Base-by-base conservation (phyloP, 176 grass and related monocot genomes). In the Themeda triandra region DNA sequence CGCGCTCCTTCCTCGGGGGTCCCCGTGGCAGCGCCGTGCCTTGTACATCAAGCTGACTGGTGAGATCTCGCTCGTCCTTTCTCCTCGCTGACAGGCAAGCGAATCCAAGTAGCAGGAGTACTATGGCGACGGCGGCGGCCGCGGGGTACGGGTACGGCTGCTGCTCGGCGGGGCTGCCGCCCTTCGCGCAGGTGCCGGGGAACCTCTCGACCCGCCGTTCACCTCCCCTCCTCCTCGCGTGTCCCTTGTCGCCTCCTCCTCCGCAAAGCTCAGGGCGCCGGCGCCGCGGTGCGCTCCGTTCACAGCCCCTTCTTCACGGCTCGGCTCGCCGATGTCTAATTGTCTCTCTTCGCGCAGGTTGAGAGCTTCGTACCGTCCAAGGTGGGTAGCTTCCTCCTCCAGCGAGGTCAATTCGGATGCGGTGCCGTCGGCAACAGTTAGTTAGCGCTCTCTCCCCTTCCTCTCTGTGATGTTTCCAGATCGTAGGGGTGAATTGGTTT, bases 341-440 rank as follows among this genome's bases (percentile, higher is more conserved):
- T 74, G 46, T 21, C 30, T 63, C 46, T 78, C 59, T 70, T 70
- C 33, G 1, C 27, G 75, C 75, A 90, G 89, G 18, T 65, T 87
- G 60, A 80, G 69, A 32, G 75, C 53, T 80, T 90, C 80, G 14
- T 75, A 17, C 49, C 68, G 13, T 32, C 59, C 4, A 67, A 80
- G 89, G 46, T n/a, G 31, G 10, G 66, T 13, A 29, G 84, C 80
- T 32, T 90, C 74, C 69, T 87, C 74, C n/a, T 90, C 75, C 12
- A 37, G 63, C 0, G 62, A 87, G 59, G 18, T 19, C 62, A 54
- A 29, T 48, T 66, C 60, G 13, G 75, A 83, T 5, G 75, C 6
- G 23, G 80, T 32, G 13, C 68, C 39, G 39, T 39, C 62, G 10
- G 75, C 80, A n/a, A 65, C 68, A 48, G 84, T 90, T 79, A 80